Evolutionary conservation across 2,329 filamentous ascomycete genomes (phyloP).

Genomic region (Cladosporium sp.): DNA sequence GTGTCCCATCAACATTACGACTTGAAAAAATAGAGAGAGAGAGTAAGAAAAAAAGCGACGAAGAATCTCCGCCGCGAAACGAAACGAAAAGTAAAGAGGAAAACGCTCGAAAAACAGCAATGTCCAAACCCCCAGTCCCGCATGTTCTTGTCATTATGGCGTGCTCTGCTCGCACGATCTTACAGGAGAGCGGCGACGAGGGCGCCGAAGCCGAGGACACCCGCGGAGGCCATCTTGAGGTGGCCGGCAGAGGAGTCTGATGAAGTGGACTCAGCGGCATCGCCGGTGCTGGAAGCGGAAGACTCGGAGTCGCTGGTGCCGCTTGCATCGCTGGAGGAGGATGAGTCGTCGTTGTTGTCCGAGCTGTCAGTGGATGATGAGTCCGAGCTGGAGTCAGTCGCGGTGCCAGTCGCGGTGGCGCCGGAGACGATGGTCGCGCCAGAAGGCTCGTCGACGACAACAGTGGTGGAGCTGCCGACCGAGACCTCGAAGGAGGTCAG

Average conservation of each 20-base stretch:
- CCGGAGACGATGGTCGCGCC: slow-evolving; percentile 19
- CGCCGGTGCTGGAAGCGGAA: slow-evolving; percentile 13
- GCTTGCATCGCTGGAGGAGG: slow-evolving; percentile 12
- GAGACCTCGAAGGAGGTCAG: slow-evolving; percentile 29
- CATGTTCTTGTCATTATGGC: slow-evolving; percentile 9
- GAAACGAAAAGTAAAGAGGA: slow-evolving; percentile 8
- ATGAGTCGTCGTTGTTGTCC: slow-evolving; percentile 16
- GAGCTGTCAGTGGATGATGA: slow-evolving; percentile 15
- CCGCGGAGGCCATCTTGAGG: slow-evolving; percentile 31
- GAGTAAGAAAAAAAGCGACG: background rate
- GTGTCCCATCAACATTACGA: background rate
- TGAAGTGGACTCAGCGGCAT: slow-evolving; percentile 8
- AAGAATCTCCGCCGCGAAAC: background rate
- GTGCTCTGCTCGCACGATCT: background rate
- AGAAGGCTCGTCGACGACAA: slow-evolving; percentile 25
- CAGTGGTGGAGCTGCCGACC: slow-evolving; percentile 29
- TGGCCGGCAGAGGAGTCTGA: slow-evolving; percentile 24
- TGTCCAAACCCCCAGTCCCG: slow-evolving; percentile 5
- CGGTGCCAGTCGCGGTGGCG: slow-evolving; percentile 10
- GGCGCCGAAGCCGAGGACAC: slow-evolving; percentile 34
- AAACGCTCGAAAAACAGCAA: slow-evolving; percentile 12
- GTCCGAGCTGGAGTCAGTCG: slow-evolving; percentile 16
- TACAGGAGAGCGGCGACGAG: slow-evolving; percentile 36
- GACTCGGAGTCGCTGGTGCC: slow-evolving; percentile 17
- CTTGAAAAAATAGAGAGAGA: background rate